These are phyloP conservation scores for Platismatia glauca DNA, from an alignment of 495 filamentous ascomycete species.

Conservation along the genomic window DNA sequence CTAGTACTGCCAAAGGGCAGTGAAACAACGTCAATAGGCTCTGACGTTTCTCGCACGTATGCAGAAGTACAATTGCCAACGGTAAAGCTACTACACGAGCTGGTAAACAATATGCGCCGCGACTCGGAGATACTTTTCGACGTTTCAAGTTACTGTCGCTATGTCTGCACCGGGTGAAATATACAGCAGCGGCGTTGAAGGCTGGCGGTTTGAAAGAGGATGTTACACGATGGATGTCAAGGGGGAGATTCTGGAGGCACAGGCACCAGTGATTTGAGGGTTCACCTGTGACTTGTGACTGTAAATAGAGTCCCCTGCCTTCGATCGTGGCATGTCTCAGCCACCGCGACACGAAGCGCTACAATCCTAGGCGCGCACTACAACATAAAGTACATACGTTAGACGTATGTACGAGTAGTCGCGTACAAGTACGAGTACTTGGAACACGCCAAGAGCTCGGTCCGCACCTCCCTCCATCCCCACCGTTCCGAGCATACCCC, in stretches of 20 bases:
- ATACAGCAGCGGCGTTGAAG: background rate
- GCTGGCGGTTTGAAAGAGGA: background rate
- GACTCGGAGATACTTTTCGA: background rate
- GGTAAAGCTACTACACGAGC: background rate
- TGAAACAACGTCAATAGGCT: slow-evolving; percentile 5
- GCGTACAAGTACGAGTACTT: no score
- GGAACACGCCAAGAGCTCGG: background rate
- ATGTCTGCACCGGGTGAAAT: background rate
- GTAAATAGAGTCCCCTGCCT: slow-evolving; percentile 16
- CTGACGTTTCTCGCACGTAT: background rate
- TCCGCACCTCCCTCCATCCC: background rate
- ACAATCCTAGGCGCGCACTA: background rate
- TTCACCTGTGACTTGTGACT: no score
- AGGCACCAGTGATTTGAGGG: no score
- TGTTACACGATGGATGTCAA: background rate
- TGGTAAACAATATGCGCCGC: background rate
- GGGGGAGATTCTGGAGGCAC: slow-evolving; percentile 7
- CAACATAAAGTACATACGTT: no score
- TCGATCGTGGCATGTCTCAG: slow-evolving; percentile 8
- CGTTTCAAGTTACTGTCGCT: background rate
- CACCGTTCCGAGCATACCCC: background rate
- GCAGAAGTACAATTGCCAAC: background rate
- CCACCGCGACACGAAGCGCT: slow-evolving; percentile 12
- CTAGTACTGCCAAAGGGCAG: background rate
- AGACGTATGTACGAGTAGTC: no score